Evolutionary conservation across 208 protist species (phyloP).

Genomic region (Tritrichomonas foetus): DNA sequence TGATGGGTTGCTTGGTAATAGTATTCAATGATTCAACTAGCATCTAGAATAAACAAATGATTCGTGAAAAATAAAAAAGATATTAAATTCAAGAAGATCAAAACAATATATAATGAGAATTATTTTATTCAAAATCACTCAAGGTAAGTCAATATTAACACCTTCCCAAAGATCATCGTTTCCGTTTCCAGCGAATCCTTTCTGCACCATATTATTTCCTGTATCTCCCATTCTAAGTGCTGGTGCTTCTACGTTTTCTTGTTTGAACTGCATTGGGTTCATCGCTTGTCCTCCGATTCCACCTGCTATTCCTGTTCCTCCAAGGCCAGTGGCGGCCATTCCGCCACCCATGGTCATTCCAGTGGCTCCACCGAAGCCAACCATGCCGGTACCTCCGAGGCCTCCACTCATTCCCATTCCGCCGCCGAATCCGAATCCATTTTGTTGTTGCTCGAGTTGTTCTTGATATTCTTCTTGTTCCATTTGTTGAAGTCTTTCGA

Average conservation of each 20-base stretch:
- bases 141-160: neutral
- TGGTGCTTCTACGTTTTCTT: constrained; percentile 16
- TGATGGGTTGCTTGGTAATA: too few species aligned
- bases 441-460: neutral
- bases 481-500: neutral
- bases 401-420: neutral
- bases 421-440: neutral
- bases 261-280: neutral
- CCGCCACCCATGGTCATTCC: too few species aligned
- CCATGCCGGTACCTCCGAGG: too few species aligned
- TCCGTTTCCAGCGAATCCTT: neutral
- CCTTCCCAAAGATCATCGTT: neutral
- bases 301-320: too few species aligned
- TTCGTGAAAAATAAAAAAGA: too few species aligned
- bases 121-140: too few species aligned
- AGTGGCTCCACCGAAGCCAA: too few species aligned
- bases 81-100: too few species aligned
- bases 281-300: neutral
- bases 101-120: too few species aligned
- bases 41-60: too few species aligned
- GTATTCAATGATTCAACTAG: too few species aligned
- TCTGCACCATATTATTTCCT: neutral
- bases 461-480: constrained; percentile 25
- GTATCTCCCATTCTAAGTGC: neutral
- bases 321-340: too few species aligned